Conservation (phyloP, 2,329 filamentous ascomycete genomes). For the Dichotomopilus funicola region DNA sequence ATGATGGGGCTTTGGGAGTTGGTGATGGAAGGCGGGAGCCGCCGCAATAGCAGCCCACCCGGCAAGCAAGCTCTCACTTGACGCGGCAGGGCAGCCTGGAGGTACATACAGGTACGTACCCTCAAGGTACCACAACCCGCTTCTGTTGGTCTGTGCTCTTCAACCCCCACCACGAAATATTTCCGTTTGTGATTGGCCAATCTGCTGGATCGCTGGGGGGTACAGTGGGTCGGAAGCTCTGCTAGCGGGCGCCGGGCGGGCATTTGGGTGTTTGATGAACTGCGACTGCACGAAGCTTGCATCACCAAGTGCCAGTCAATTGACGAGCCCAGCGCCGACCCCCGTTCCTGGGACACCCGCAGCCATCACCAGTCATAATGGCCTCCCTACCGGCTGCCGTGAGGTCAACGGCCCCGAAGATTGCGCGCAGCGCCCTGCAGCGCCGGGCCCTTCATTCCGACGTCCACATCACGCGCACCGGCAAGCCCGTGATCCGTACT, state of each 20-base stretch:
- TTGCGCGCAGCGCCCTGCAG: conserved; percentile 41
- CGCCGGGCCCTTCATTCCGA: conserved; percentile 59
- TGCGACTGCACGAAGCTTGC: conserved; percentile 18
- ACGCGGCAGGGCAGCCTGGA: conserved; percentile 40
- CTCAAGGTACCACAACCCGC: not conserved
- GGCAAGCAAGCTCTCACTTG: conserved; percentile 17
- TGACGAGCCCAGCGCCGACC: conserved; percentile 13
- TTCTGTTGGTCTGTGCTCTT: not conserved
- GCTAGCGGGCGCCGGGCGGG: conserved; percentile 5
- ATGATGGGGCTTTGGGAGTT: conserved; percentile 13
- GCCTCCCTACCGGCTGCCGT: conserved; percentile 50
- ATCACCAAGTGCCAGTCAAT: conserved; percentile 23
- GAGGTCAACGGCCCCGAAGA: conserved; percentile 44
- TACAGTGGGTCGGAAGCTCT: conserved; percentile 21
- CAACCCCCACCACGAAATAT: conserved; percentile 1
- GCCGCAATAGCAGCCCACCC: not conserved
- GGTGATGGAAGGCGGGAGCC: conserved; percentile 11
- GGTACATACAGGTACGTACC: conserved; percentile 18
- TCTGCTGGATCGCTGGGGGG: not conserved
- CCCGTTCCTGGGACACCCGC: conserved; percentile 15
- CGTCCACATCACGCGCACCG: conserved; percentile 87
- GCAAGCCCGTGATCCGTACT: conserved; percentile 85
- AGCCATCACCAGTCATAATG: conserved; percentile 40
- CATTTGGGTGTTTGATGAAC: conserved; percentile 9
- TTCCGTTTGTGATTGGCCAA: conserved; percentile 17